Conservation (phyloP, 2,329 filamentous ascomycete species). For the Pseudopithomyces chartarum region DNA sequence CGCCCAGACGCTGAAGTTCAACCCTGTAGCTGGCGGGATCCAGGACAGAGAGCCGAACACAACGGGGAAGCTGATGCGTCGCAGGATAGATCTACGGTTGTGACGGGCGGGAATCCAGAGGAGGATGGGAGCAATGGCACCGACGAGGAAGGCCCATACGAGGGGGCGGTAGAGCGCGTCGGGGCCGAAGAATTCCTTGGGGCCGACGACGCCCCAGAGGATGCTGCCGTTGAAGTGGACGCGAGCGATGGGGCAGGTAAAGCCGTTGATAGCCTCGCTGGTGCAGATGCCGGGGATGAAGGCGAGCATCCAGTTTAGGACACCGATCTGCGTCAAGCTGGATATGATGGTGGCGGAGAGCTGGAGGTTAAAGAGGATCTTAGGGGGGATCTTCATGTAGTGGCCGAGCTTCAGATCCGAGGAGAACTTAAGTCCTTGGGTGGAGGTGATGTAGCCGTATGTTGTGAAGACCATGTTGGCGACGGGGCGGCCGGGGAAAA, state of each 20-base stretch:
- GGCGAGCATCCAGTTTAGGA: slow-evolving; percentile 88
- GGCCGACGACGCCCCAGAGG: slow-evolving; percentile 87
- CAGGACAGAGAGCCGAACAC: slow-evolving; percentile 82
- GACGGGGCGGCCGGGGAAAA: slow-evolving; percentile 83
- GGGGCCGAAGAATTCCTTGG: slow-evolving; percentile 78
- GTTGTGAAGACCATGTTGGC: slow-evolving; percentile 95
- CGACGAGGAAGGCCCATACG: slow-evolving; percentile 81
- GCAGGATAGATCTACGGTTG: slow-evolving; percentile 64
- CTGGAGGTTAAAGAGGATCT: slow-evolving; percentile 79
- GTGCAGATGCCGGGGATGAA: slow-evolving; percentile 81
- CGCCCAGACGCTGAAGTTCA: slow-evolving; percentile 89
- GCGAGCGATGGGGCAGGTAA: slow-evolving; percentile 83
- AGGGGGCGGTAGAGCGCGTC: slow-evolving; percentile 75
- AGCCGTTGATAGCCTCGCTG: slow-evolving; percentile 78
- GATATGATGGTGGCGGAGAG: slow-evolving; percentile 77
- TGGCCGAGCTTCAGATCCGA: slow-evolving; percentile 86
- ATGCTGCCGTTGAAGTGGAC: slow-evolving; percentile 92
- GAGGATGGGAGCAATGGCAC: slow-evolving; percentile 73
- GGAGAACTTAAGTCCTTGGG: slow-evolving; percentile 87
- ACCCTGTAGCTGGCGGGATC: slow-evolving; percentile 81
- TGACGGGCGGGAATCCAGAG: slow-evolving; percentile 72
- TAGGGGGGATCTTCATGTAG: slow-evolving; percentile 85
- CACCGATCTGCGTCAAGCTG: slow-evolving; percentile 78
- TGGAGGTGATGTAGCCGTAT: slow-evolving; percentile 86
- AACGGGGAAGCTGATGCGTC: slow-evolving; percentile 81